Conservation (phyloP, 108 stramenopile species). For the Nitzschia sp. region DNA sequence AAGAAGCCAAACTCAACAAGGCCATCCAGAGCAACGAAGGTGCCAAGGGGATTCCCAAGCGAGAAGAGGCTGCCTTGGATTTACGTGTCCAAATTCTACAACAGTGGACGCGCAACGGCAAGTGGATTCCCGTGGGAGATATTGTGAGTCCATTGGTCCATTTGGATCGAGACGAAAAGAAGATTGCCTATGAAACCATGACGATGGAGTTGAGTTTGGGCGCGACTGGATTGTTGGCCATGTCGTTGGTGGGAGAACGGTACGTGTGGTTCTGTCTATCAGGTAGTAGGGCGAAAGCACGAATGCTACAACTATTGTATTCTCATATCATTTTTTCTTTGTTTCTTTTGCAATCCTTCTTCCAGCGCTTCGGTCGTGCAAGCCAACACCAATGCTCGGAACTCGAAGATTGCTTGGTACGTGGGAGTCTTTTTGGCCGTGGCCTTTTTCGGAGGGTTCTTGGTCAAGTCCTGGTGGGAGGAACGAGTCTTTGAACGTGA, state of each 20-base stretch:
- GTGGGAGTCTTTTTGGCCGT: slow-evolving; percentile 58
- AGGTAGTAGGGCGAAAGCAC: neutral
- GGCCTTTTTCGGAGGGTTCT: slow-evolving; percentile 77
- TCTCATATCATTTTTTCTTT: neutral
- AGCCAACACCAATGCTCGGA: slow-evolving; percentile 70
- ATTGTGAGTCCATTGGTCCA: slow-evolving; percentile 59
- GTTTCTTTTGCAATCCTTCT: slow-evolving; percentile 5
- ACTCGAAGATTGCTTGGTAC: slow-evolving; percentile 60
- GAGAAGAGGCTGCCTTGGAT: slow-evolving; percentile 76
- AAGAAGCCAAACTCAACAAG: slow-evolving; percentile 51
- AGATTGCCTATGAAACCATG: slow-evolving; percentile 66
- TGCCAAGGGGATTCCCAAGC: slow-evolving; percentile 63
- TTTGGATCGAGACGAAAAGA: slow-evolving; percentile 51
- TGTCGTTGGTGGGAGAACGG: slow-evolving; percentile 55
- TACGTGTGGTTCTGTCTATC: slow-evolving; percentile 42
- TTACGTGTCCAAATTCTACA: slow-evolving; percentile 72
- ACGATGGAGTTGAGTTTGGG: slow-evolving; percentile 71
- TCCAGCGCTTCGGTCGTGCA: slow-evolving; percentile 78
- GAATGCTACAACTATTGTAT: neutral
- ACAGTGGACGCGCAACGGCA: slow-evolving; percentile 59
- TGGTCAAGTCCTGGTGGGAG: slow-evolving; percentile 78
- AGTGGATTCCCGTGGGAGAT: slow-evolving; percentile 74
- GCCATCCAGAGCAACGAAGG: slow-evolving; percentile 61
- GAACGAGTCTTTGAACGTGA: slow-evolving; percentile 74
- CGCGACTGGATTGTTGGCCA: slow-evolving; percentile 61